A percentile compares a stretch with the other conserved stretches of the same genome.
Conservation (phyloP, 164 flowering plant species). For the Malania oleifera region DNA sequence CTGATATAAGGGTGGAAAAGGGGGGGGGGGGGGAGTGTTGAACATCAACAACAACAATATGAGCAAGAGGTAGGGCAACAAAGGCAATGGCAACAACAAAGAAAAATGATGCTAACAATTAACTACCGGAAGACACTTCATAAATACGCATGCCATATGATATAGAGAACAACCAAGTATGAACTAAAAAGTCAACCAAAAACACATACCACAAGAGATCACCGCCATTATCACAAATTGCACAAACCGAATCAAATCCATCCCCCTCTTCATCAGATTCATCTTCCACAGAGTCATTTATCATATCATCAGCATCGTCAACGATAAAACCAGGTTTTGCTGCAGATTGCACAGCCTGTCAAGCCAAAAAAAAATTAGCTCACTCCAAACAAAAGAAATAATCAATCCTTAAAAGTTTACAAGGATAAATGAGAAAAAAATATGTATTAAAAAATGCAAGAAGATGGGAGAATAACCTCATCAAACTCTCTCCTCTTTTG, state of each 20-base stretch:
- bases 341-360: conserved; percentile 24
- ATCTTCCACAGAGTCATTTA: conserved; percentile 5
- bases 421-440: neutral
- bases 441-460: neutral
- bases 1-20: no score
- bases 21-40: no score
- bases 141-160: no score
- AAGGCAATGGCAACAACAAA: no score
- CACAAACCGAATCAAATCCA: conserved; percentile 36
- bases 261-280: conserved; percentile 18
- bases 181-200: no score
- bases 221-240: conserved; percentile 53
- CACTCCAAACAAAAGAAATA: neutral
- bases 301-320: conserved; percentile 23
- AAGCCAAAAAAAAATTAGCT: conserved; percentile 8
- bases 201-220: conserved; percentile 28
- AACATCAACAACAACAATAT: no score
- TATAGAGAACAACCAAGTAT: no score
- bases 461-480: conserved; percentile 40
- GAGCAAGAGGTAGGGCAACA: no score
- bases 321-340: conserved; percentile 32
- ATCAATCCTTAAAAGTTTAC: no score
- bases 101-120: no score
- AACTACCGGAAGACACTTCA: no score
- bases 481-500: conserved; percentile 31